Evolutionary conservation across 371 early-diverging fungal genomes (phyloP).

Genomic region (Phascolomyces articulosus): DNA sequence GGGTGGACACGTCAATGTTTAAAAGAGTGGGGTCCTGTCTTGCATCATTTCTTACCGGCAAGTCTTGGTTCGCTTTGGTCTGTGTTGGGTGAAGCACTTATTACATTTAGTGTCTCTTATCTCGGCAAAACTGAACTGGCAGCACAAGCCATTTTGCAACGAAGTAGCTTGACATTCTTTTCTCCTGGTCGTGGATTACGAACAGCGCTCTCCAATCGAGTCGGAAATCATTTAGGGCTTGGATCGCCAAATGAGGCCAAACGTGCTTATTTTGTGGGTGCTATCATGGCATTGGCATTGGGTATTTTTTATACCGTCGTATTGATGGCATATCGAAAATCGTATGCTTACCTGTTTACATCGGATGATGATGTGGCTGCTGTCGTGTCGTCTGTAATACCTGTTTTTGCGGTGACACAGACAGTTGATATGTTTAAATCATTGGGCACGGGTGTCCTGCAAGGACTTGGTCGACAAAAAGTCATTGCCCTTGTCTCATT

Average conservation of each 20-base stretch:
- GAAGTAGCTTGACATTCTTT: neutral
- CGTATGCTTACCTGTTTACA: slow-evolving; percentile 59
- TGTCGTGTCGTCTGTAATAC: slow-evolving; percentile 67
- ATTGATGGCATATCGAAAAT: slow-evolving; percentile 29
- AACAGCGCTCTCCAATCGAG: slow-evolving; percentile 57
- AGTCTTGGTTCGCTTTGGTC: neutral
- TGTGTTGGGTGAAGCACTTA: neutral
- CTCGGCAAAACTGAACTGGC: neutral
- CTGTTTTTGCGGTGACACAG: slow-evolving; percentile 74
- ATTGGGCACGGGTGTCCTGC: slow-evolving; percentile 62
- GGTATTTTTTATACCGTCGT: slow-evolving; percentile 15
- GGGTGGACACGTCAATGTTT: slow-evolving; percentile 3
- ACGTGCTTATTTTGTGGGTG: neutral
- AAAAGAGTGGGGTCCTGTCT: neutral
- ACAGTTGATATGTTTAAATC: slow-evolving; percentile 58
- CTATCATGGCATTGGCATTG: neutral
- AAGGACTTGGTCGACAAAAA: slow-evolving; percentile 66
- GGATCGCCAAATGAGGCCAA: slow-evolving; percentile 4
- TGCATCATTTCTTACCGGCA: neutral
- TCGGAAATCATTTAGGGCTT: neutral
- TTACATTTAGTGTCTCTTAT: slow-evolving; percentile 1
- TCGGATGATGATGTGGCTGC: slow-evolving; percentile 62
- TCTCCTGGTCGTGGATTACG: slow-evolving; percentile 48
- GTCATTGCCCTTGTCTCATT: slow-evolving; percentile 60
- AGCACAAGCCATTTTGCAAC: neutral